Evolutionary conservation across 768 basidiomycete genomes (phyloP).

Genomic region (Tricholoma hemisulphureum): DNA sequence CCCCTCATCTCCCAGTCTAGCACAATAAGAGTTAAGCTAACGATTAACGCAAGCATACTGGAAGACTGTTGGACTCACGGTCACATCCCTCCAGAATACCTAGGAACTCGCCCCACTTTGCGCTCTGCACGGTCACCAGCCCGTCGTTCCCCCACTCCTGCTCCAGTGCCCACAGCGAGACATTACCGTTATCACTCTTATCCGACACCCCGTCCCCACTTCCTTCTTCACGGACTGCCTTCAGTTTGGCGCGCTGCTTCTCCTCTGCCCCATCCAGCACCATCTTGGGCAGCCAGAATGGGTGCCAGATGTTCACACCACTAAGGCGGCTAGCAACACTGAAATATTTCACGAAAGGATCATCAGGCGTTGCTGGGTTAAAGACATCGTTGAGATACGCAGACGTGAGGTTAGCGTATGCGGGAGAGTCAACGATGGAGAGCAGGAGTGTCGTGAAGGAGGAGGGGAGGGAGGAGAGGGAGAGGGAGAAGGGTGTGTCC

Average conservation of each 20-base stretch:
- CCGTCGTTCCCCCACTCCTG: slow-evolving; percentile 85
- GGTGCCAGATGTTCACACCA: slow-evolving; percentile 78
- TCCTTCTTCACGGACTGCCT: slow-evolving; percentile 33
- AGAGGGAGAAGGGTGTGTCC: slow-evolving; percentile 41
- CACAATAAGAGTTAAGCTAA: neutral
- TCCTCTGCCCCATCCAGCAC: slow-evolving; percentile 85
- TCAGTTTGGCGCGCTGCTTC: slow-evolving; percentile 47
- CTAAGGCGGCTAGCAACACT: slow-evolving; percentile 81
- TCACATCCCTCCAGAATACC: slow-evolving; percentile 88
- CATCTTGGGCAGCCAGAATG: slow-evolving; percentile 95
- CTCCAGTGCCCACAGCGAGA: slow-evolving; percentile 49
- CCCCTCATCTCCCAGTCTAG: slow-evolving; percentile 92
- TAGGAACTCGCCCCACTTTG: slow-evolving; percentile 95
- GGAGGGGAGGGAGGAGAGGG: slow-evolving; percentile 68
- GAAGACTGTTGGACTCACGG: slow-evolving; percentile 41
- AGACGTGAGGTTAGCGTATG: slow-evolving; percentile 92
- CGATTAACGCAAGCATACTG: neutral
- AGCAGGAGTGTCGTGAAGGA: slow-evolving; percentile 87
- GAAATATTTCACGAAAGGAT: slow-evolving; percentile 85
- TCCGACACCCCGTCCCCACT: neutral
- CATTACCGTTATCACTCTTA: slow-evolving; percentile 9
- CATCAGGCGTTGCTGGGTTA: slow-evolving; percentile 79
- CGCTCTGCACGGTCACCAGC: slow-evolving; percentile 86
- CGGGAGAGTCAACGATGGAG: slow-evolving; percentile 90
- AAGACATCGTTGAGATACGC: slow-evolving; percentile 75